A percentile compares a stretch with the other conserved stretches of the same genome.
Evolutionary conservation across 148 eudicot genomes (phyloP).

Genomic region (Rhododendron molle): DNA sequence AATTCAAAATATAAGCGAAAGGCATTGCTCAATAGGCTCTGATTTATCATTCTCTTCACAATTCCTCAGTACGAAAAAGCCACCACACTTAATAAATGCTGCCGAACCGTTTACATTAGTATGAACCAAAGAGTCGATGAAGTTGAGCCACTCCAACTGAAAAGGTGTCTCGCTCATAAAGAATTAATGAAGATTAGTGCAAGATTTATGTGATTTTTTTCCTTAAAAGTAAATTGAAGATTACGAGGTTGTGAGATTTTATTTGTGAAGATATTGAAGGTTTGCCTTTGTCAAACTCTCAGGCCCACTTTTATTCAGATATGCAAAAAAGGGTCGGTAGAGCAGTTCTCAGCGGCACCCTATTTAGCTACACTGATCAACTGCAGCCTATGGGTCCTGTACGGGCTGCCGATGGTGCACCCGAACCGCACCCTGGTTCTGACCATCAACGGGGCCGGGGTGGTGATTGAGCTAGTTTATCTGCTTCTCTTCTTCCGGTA

Average conservation of each 20-base stretch:
- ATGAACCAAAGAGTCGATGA: background rate
- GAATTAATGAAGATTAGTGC: background rate
- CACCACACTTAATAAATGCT: background rate
- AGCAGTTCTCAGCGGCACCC: constrained; percentile 73
- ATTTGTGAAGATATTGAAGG: background rate
- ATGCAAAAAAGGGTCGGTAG: constrained; percentile 78
- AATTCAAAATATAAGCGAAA: background rate
- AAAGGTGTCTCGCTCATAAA: background rate
- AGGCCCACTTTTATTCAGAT: constrained; percentile 34
- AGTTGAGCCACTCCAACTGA: too few species aligned
- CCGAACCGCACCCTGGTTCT: constrained; percentile 63
- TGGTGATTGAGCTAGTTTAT: constrained; percentile 52
- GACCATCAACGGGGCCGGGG: constrained; percentile 71
- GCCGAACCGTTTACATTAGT: background rate
- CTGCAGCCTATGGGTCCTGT: constrained; percentile 80
- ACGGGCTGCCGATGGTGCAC: constrained; percentile 77
- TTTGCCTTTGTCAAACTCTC: background rate
- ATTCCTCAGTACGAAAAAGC: background rate
- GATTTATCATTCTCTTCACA: background rate
- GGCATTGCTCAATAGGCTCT: background rate
- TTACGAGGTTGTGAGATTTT: background rate
- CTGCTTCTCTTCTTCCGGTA: constrained; percentile 48
- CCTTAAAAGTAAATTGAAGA: background rate
- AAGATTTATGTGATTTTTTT: background rate
- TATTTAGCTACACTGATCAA: constrained; percentile 71